These are phyloP conservation scores for Pulveroboletus sp. DNA, from an alignment of 768 basidiomycete genomes.

Conservation along the genomic window DNA sequence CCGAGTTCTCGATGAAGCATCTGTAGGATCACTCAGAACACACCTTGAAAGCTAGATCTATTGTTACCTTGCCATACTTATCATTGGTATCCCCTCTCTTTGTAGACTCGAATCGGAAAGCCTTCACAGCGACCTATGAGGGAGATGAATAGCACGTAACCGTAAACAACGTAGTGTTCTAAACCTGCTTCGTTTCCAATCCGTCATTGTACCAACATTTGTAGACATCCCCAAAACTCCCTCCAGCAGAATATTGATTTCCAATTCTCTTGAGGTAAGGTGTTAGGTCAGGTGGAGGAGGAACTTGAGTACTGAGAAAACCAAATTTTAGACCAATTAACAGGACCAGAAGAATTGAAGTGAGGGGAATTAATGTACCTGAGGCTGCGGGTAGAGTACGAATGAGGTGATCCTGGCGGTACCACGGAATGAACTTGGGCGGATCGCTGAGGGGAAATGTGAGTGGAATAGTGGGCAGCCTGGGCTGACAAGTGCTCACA, in stretches of 20 bases:
- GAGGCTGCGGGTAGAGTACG: background rate
- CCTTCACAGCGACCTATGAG: constrained; percentile 24
- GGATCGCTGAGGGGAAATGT: background rate
- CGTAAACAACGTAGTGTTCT: background rate
- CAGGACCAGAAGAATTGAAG: no score
- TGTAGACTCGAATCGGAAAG: constrained; percentile 7
- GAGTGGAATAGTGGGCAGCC: background rate
- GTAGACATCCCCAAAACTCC: constrained; percentile 4
- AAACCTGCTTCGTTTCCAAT: background rate
- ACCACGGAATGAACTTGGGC: background rate
- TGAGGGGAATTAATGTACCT: no score
- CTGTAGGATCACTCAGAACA: no score
- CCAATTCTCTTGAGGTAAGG: background rate
- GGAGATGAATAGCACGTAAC: background rate
- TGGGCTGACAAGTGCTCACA: background rate
- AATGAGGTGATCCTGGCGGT: background rate
- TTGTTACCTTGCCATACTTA: background rate
- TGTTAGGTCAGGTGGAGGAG: constrained; percentile 7
- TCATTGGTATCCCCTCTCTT: background rate
- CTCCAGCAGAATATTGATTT: background rate
- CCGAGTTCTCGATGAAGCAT: no score
- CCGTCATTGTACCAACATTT: background rate
- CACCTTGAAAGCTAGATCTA: no score
- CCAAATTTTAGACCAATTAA: background rate
- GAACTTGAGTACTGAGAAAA: background rate